These are phyloP conservation scores for Kwoniella shivajii DNA, from an alignment of 1,284 basidiomycete species.

Conservation along the genomic window DNA sequence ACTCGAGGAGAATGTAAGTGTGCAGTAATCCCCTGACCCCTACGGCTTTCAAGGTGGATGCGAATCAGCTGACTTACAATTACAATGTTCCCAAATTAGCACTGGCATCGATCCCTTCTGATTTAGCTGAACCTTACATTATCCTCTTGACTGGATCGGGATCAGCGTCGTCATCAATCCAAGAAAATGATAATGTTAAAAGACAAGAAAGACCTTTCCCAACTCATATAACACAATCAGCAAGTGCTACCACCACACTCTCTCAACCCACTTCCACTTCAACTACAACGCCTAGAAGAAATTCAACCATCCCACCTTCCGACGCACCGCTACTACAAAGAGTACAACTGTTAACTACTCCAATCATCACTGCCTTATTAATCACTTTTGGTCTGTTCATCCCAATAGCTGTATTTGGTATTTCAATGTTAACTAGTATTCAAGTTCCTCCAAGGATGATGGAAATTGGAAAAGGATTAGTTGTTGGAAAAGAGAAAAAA, in stretches of 20 bases:
- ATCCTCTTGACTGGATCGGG: constrained; percentile 46
- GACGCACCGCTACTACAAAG: constrained; percentile 58
- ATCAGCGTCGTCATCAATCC: constrained; percentile 4
- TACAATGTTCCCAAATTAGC: neutral
- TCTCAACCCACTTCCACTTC: constrained; percentile 13
- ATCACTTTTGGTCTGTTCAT: constrained; percentile 70
- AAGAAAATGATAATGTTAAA: constrained; percentile 11
- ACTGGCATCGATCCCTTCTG: constrained; percentile 14
- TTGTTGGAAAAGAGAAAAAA: constrained; percentile 72
- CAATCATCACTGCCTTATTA: constrained; percentile 70
- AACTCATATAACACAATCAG: constrained; percentile 16
- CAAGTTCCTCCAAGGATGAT: constrained; percentile 61
- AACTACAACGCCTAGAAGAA: constrained; percentile 15
- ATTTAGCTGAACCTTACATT: constrained; percentile 28
- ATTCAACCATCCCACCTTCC: constrained; percentile 32
- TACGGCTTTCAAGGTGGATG: neutral
- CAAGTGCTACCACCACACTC: constrained; percentile 12
- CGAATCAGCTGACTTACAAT: neutral
- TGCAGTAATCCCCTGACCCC: neutral
- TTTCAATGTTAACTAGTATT: constrained; percentile 71
- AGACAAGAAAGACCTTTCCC: constrained; percentile 37
- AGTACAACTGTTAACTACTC: constrained; percentile 78
- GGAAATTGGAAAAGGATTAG: constrained; percentile 53
- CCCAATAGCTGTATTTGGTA: constrained; percentile 68
- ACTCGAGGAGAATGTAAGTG: constrained; percentile 23